Base-by-base conservation (phyloP, 2,329 filamentous ascomycete species). In the Scytalidium lignicola region DNA sequence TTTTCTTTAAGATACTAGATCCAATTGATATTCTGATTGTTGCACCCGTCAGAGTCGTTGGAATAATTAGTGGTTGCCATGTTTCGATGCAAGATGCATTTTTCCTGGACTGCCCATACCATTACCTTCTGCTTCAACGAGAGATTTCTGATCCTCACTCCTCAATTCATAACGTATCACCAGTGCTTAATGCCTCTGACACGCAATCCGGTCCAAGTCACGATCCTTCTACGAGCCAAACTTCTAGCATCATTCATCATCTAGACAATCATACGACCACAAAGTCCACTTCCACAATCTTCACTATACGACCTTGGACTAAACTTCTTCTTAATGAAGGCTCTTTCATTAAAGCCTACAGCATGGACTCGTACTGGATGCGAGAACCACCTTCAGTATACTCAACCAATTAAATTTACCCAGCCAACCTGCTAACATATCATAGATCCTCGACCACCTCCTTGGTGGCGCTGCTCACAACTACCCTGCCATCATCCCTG, bases 251-350 rank as follows among this genome's bases (percentile, higher is more conserved):
- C 23, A 26, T 5, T n/a, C n/a, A 26, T 26, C 23, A 26, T 26
- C 23, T 10, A 10, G 6, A 26, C 6, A 10, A 26, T 5, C 23
- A 5, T 26, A 10, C 23, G 10, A 22, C 45, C 18, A n/a, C 15
- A 20, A 19, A 32, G 8, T 5, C 13, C 3, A 32, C 4, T 15
- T 53, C 54, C 22, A 26, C 44, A 8, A 29, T 64, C 1, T 60
- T 63, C 32, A 41, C 55, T 12, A 48, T 59, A 29, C 56, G 58
- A 19, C 76, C 77, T 2, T 91, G 88, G 87, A 74, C 73, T 0
- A 74, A 78, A 17, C 59, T 90, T 0, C 70, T 78, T 2, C 78
- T 90, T 55, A 91, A 91, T 62, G 87, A 92, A 67, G 85, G 86
- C 8, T 88, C 85, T 0, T 88, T 82, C 3, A 75, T 86, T n/a